Evolutionary conservation across 257 asterid species (phyloP), one percentile per base, ranked within the genome.

Genomic region (Lycium barbarum): DNA sequence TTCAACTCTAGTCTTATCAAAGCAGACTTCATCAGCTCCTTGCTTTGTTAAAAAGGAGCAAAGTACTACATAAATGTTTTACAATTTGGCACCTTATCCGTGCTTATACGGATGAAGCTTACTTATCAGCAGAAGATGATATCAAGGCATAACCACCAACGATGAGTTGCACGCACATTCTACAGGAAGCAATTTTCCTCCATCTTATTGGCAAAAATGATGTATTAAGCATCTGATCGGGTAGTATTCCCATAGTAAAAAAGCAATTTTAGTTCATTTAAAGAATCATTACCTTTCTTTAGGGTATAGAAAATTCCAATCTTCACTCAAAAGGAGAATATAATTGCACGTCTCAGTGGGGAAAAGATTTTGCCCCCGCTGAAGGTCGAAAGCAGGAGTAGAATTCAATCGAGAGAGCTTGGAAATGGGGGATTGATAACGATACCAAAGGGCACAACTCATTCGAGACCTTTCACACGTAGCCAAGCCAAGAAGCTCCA

Each of bases 51-150:
- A 74, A 76, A 51, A 13, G 82, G 47, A 76, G 82, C 47, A 53
- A 76, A 53, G 38, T 22, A 9, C 73, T 13, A 51, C 63, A 76
- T 47, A 22, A 76, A 26, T 76, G 15, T 51, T 51, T 22, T 51
- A 53, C 43, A 76, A 53, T 26, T 33, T 51, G 49, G 26, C 82
- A 76, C 6, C 82, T 51, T 76, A 63, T 33, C 45, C 26, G 6
- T 76, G 45, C 59, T 10, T 33, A 74, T 40, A 49, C 10, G 40
- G 63, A 35, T 61, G 17, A 81, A 4, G 54, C 11, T n/a, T 18
- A 47, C 62, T 74, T 49, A 22, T 33, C n/a, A 74, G 61, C 12
- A 49, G 40, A 83, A 53, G 51, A 86, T 89, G 20, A 59, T 47
- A 74, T 26, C 43, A 74, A 74, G 43, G 61, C 81, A 49, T 74